phyloP scores from a whole-genome alignment of 169 alveolate genomes.

The Plasmodium berghei region DNA sequence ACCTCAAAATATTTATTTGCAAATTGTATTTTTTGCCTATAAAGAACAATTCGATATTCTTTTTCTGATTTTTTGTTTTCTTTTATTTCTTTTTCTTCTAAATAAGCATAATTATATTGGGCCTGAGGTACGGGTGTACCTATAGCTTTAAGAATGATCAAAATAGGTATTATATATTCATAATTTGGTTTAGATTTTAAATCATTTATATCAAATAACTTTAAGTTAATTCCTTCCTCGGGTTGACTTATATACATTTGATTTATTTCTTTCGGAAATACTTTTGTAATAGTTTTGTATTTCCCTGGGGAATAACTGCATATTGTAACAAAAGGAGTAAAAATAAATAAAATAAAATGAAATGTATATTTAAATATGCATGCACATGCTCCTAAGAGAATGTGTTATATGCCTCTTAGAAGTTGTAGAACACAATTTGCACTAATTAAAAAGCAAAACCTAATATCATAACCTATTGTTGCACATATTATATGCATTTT shows the following conservation, averaged over 20 bases:
- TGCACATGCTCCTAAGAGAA: too few relatives aligned
- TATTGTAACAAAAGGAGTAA: not conserved
- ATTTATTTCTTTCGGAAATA: constrained; percentile 37
- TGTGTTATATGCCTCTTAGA: not conserved
- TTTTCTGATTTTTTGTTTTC: not conserved
- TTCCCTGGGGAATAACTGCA: constrained; percentile 40
- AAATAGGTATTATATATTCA: constrained; percentile 55
- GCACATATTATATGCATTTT: not conserved
- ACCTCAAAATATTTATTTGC: constrained; percentile 49
- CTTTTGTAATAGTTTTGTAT: constrained; percentile 31
- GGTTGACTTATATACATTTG: constrained; percentile 44
- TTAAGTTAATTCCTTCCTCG: constrained; percentile 54
- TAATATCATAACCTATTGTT: not conserved
- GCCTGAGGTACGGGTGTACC: constrained; percentile 64
- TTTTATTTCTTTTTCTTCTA: constrained; percentile 47
- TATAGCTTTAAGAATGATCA: constrained; percentile 45
- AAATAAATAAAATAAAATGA: not conserved
- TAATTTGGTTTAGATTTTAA: constrained; percentile 58
- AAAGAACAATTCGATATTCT: constrained; percentile 46
- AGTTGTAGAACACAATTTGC: not conserved
- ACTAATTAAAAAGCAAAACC: not conserved
- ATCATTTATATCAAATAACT: constrained; percentile 37
- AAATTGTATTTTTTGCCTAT: constrained; percentile 66
- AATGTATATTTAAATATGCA: not conserved
- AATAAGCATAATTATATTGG: constrained; percentile 47